Evolutionary conservation across 1,139 yeast species (phyloP).

Genomic region (Saccharomycopsis hybrid): DNA sequence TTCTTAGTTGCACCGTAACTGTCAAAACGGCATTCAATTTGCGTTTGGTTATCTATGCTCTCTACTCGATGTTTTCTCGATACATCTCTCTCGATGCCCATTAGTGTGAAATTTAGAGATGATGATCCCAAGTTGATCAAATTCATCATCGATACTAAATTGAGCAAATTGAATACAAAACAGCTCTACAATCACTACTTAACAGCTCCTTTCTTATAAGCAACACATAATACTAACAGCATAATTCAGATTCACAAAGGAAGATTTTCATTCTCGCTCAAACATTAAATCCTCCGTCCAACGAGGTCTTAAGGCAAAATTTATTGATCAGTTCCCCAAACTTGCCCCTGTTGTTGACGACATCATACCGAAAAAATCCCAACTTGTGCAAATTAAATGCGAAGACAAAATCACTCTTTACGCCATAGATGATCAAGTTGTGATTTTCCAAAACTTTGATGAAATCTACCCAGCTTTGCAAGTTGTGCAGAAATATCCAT

Average conservation of each 20-base stretch:
- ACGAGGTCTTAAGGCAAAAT: constrained; percentile 68
- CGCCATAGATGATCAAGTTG: constrained; percentile 64
- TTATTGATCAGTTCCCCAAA: constrained; percentile 65
- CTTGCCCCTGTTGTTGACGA: constrained; percentile 74
- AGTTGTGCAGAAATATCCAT: constrained; percentile 77
- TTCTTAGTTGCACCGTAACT: too few relatives aligned
- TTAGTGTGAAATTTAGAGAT: too few relatives aligned
- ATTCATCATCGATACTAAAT: too few relatives aligned
- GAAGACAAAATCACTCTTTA: constrained; percentile 83
- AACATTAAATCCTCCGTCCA: constrained; percentile 91
- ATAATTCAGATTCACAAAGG: constrained; percentile 50
- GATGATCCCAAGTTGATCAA: too few relatives aligned
- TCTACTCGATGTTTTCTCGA: too few relatives aligned
- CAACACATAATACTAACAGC: too few relatives aligned
- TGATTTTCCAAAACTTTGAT: constrained; percentile 78
- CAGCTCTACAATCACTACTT: too few relatives aligned
- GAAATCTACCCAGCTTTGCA: constrained; percentile 67
- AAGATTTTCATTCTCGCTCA: constrained; percentile 84
- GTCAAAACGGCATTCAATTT: too few relatives aligned
- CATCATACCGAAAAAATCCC: constrained; percentile 87
- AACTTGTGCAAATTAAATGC: constrained; percentile 74
- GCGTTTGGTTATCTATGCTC: too few relatives aligned
- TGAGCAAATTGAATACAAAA: too few relatives aligned
- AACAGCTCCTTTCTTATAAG: too few relatives aligned
- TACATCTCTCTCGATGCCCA: too few relatives aligned